Base-by-base conservation (phyloP, 108 stramenopile species). In the Fragilaria crotonensis region DNA sequence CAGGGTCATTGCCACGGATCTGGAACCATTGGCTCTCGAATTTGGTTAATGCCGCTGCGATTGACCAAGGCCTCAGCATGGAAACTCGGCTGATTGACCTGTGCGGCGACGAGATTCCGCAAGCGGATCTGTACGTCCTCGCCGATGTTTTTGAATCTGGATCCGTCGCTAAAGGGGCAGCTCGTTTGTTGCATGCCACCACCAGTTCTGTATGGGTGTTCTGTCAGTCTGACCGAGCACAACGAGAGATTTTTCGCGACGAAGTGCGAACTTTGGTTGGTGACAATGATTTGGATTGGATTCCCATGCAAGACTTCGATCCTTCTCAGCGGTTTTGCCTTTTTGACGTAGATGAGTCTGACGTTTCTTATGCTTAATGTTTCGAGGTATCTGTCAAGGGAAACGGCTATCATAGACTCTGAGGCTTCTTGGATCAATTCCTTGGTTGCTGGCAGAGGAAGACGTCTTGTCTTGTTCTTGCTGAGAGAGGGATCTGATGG, bases 121-220 rank as follows among this genome's bases (percentile, higher is more conserved):
- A 64, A 7, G 76, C 79, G 14, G 81, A 85, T 66, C 63, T 83
- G 41, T 83, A 84, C 53, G 48, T 89, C 20, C 33, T 89, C 64
- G 80, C 84, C 0, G 87, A 89, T 67, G 83, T 89, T 4, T 89
- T 89, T 61, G 87, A 89, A 54, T 78, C 69, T 4, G 36, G 52
- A 7, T n/a, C 60, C 5, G 84, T 89, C 20, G 87, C 87, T 3
- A 30, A 32, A 27, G 84, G 84, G 7, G 84, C 87, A 17, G 87
- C 87, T 14, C 52, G 59, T 25, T 53, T 68, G 45, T 1, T 33
- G 66, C 14, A 41, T 64, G 17, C 41, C 3, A 17, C 29, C 44
- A 48, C 23, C 48, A 49, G 22, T 30, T 20, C 31, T 45, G 79
- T 89, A 20, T 89, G 84, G 84, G 73, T 83, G 20, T 89, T 89